phyloP scores from a whole-genome alignment of 2,329 filamentous ascomycete species.

The Plenodomus tracheiphilus region DNA sequence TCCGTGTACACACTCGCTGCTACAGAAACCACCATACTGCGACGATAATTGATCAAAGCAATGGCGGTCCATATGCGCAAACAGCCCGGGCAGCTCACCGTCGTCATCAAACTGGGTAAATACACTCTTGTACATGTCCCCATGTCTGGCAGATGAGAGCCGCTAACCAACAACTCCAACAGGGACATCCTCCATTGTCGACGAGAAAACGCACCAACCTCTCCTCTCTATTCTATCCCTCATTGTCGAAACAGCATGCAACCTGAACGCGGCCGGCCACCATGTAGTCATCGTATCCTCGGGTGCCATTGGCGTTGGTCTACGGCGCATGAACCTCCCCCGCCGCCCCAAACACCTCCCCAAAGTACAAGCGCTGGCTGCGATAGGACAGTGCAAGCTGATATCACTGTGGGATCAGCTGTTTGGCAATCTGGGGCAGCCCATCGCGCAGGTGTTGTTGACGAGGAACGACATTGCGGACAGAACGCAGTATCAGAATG shows the following conservation, averaged over 20 bases:
- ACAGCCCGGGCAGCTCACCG: constrained; percentile 61
- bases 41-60: background rate
- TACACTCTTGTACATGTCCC: constrained; percentile 28
- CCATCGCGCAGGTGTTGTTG: constrained; percentile 90
- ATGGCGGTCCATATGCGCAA: constrained; percentile 54
- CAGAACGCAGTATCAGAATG: constrained; percentile 93
- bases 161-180: constrained; percentile 33
- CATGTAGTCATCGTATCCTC: constrained; percentile 95
- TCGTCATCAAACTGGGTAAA: constrained; percentile 86
- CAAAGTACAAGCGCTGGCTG: constrained; percentile 88
- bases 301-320: constrained; percentile 90
- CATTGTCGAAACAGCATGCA: constrained; percentile 92
- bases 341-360: constrained; percentile 88
- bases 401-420: constrained; percentile 95
- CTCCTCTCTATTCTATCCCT: constrained; percentile 86
- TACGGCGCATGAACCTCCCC: constrained; percentile 86
- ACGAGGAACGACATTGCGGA: constrained; percentile 97
- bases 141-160: constrained; percentile 19
- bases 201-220: constrained; percentile 92
- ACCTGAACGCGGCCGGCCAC: constrained; percentile 86
- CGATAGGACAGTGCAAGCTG: constrained; percentile 92
- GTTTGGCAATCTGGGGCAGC: constrained; percentile 84
- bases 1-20: background rate
- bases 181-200: constrained; percentile 99
- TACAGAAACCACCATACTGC: background rate